These are phyloP conservation scores for Vanilla planifolia DNA, from an alignment of 106 monocot species.

Conservation along the genomic window DNA sequence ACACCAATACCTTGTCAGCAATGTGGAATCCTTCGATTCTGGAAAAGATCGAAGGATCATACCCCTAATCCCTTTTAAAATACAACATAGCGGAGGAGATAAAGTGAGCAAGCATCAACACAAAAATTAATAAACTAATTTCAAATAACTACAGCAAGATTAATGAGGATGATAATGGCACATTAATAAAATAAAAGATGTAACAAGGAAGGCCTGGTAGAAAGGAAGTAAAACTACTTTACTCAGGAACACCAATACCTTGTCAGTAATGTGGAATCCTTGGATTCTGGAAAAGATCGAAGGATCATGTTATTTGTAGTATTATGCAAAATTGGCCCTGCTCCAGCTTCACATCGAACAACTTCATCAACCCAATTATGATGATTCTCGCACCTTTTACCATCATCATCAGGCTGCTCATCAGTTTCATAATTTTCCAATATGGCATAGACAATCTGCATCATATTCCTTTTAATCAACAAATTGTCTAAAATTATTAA, in stretches of 20 bases:
- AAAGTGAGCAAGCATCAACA: too few relatives aligned
- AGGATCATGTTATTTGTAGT: conserved; percentile 15
- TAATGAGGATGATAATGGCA: too few relatives aligned
- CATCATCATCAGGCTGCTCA: conserved; percentile 21
- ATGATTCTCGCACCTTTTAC: conserved; percentile 33
- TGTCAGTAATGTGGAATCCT: conserved; percentile 46
- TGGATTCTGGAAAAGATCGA: conserved; percentile 28
- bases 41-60: conserved; percentile 16
- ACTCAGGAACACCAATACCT: conserved; percentile 25
- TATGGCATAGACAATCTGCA: conserved; percentile 62
- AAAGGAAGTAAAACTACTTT: too few relatives aligned
- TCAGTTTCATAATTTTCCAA: conserved; percentile 62
- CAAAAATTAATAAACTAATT: too few relatives aligned
- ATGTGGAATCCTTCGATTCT: conserved; percentile 43
- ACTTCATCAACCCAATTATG: conserved; percentile 97
- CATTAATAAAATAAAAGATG: too few relatives aligned
- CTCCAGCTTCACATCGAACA: conserved; percentile 63
- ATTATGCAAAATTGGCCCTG: conserved; percentile 17
- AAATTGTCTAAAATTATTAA: conserved; percentile 4
- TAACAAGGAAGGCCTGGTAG: too few relatives aligned
- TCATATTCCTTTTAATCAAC: conserved; percentile 3
- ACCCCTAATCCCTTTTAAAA: too few relatives aligned
- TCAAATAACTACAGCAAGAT: too few relatives aligned
- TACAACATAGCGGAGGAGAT: too few relatives aligned
- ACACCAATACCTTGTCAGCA: conserved; percentile 46